Evolutionary conservation across 2,329 filamentous ascomycete genomes (phyloP), one percentile per base, ranked within the genome.

Genomic region (Xenoacremonium recifei): DNA sequence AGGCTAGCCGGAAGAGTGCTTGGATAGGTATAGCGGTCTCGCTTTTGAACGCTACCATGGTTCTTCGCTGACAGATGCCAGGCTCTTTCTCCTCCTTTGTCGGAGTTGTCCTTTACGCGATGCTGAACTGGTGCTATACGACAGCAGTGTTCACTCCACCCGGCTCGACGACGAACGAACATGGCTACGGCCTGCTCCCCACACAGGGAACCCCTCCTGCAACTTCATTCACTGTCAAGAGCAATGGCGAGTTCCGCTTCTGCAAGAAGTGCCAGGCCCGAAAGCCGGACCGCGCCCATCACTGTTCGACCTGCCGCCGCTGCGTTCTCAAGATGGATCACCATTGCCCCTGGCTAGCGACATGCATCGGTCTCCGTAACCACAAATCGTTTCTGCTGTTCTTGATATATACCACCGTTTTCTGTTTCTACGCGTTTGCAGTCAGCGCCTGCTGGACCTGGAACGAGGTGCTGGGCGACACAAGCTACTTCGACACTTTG

Each of bases 321-420:
- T 99, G 93, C 65, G 91, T 99, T 19, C 76, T 99, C 65, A 99
- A 99, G 75, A 99, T 99, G 93, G 93, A 99, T 63, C 93, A 99
- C 66, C 93, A 99, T 70, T 99, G 93, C 64, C 93, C 93, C 13
- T 99, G 93, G 93, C 77, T 99, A 37, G 92, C 93, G 20, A 96
- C 89, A 4, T 99, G 93, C 66, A 87, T 99, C 45, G 93, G 93
- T 16, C 73, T 99, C 50, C 82, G 82, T 60, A 99, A 99, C 68
- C 95, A 96, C 75, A 99, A 99, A 69, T 79, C 91, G 0, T 99
- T 99, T 62, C 65, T 99, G 39, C 77, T 97, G 3, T 99, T 97
- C 64, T 75, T 99, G 19, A 79, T 91, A 42, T 97, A 99, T 65
- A 89, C 88, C 0, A 88, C 85, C 4, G 48, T 96, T 2, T 96